phyloP scores from a whole-genome alignment of 495 filamentous ascomycete genomes.

The Thermothielavioides terrestris region DNA sequence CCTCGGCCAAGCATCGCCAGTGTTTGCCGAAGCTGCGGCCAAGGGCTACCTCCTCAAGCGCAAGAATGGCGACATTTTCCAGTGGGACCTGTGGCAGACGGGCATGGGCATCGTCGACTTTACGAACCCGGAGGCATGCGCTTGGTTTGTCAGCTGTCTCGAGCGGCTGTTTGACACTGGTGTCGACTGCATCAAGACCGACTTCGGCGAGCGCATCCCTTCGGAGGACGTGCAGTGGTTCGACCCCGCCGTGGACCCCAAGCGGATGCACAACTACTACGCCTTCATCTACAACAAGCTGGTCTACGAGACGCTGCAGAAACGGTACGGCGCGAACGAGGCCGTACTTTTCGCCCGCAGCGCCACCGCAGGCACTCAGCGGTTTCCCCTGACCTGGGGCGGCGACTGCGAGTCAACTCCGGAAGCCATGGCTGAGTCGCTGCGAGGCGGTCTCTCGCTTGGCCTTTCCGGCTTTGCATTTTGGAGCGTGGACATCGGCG shows the following conservation, averaged over 20 bases:
- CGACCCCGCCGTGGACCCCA: slow-evolving; percentile 46
- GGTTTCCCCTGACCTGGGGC: slow-evolving; percentile 57
- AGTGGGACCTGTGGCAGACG: slow-evolving; percentile 68
- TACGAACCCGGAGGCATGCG: slow-evolving; percentile 57
- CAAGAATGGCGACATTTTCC: slow-evolving; percentile 60
- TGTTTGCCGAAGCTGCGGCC: slow-evolving; percentile 54
- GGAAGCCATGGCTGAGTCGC: slow-evolving; percentile 63
- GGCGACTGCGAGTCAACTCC: slow-evolving; percentile 68
- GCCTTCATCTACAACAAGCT: slow-evolving; percentile 60
- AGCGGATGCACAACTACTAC: slow-evolving; percentile 69
- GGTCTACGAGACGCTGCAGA: slow-evolving; percentile 57
- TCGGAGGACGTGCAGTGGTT: slow-evolving; percentile 51
- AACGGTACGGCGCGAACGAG: slow-evolving; percentile 47
- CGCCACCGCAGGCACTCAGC: slow-evolving; percentile 57
- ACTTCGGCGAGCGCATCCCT: slow-evolving; percentile 66
- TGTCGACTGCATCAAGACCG: slow-evolving; percentile 63
- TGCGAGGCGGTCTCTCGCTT: slow-evolving; percentile 59
- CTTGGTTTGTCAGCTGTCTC: slow-evolving; percentile 52
- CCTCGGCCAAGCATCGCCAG: slow-evolving; percentile 55
- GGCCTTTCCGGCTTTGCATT: slow-evolving; percentile 59
- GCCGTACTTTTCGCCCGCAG: slow-evolving; percentile 60
- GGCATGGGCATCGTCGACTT: slow-evolving; percentile 70
- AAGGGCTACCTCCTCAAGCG: slow-evolving; percentile 63
- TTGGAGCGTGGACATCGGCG: slow-evolving; percentile 65
- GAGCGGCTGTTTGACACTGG: slow-evolving; percentile 54